A percentile compares a stretch with the other conserved stretches of the same genome.
Evolutionary conservation across 768 basidiomycete genomes (phyloP).

Genomic region (Rubroboletus pulcherrimus): DNA sequence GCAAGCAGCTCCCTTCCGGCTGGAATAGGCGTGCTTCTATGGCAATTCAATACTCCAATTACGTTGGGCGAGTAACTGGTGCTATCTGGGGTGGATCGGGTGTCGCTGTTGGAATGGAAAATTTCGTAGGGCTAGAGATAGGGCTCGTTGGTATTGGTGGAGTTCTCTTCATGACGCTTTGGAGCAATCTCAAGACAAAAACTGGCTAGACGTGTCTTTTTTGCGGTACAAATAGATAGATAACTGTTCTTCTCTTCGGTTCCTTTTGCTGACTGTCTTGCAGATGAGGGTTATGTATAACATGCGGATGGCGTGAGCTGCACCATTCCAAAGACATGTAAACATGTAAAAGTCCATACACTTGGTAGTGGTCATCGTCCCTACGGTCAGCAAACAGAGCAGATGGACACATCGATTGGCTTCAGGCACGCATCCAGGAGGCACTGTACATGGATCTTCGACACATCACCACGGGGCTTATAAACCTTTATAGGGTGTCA

Average conservation of each 20-base stretch:
- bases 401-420: too few species aligned
- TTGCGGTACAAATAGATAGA: neutral
- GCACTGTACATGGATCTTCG: too few species aligned
- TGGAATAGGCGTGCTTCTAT: slow-evolving; percentile 56
- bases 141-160: slow-evolving; percentile 56
- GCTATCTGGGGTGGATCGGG: slow-evolving; percentile 71
- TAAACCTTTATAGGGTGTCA: too few species aligned
- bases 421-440: too few species aligned
- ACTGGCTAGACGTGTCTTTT: neutral
- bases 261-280: neutral
- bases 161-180: slow-evolving; percentile 50
- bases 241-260: neutral
- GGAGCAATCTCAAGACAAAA: slow-evolving; percentile 34
- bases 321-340: neutral
- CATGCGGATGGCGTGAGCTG: neutral
- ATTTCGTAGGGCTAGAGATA: slow-evolving; percentile 57
- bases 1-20: slow-evolving; percentile 60
- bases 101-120: slow-evolving; percentile 49
- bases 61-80: slow-evolving; percentile 57
- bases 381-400: neutral
- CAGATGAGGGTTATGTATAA: neutral
- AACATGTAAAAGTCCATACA: neutral
- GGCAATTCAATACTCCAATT: slow-evolving; percentile 68
- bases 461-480: too few species aligned
- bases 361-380: neutral